phyloP scores from a whole-genome alignment of 1,139 yeast genomes.

The Lodderomyces theae region DNA sequence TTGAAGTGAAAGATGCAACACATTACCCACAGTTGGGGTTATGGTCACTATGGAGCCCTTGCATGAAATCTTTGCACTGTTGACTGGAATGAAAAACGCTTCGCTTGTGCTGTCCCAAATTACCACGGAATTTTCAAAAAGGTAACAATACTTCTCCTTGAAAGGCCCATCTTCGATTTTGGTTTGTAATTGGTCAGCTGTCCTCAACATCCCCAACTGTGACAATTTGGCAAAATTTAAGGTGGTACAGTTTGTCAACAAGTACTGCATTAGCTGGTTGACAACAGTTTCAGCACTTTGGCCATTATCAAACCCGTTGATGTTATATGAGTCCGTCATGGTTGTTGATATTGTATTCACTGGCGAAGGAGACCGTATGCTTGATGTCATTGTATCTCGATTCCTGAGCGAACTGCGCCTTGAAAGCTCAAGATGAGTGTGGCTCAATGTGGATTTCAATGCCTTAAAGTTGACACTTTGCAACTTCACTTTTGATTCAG shows the following conservation, averaged over 20 bases:
- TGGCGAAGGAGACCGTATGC: conserved; percentile 20
- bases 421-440: not conserved
- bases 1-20: conserved; percentile 6
- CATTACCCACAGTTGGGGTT: conserved; percentile 2
- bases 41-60: conserved; percentile 11
- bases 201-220: conserved; percentile 34
- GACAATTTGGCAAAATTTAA: conserved; percentile 27
- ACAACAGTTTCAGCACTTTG: conserved; percentile 16
- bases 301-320: conserved; percentile 1
- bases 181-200: conserved; percentile 33
- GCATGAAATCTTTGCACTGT: conserved; percentile 10
- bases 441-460: conserved; percentile 7
- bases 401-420: conserved; percentile 1
- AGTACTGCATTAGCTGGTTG: conserved; percentile 27
- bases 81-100: conserved; percentile 9
- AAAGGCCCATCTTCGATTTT: conserved; percentile 11
- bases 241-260: conserved; percentile 24
- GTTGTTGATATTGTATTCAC: conserved; percentile 20
- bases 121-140: conserved; percentile 35
- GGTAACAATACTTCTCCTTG: conserved; percentile 22
- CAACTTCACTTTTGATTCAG: not conserved
- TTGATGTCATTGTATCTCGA: conserved; percentile 3
- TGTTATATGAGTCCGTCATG: conserved; percentile 15
- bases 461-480: conserved; percentile 9
- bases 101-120: conserved; percentile 18